phyloP scores from a whole-genome alignment of 495 filamentous ascomycete species.

The Penicillium paradoxum region DNA sequence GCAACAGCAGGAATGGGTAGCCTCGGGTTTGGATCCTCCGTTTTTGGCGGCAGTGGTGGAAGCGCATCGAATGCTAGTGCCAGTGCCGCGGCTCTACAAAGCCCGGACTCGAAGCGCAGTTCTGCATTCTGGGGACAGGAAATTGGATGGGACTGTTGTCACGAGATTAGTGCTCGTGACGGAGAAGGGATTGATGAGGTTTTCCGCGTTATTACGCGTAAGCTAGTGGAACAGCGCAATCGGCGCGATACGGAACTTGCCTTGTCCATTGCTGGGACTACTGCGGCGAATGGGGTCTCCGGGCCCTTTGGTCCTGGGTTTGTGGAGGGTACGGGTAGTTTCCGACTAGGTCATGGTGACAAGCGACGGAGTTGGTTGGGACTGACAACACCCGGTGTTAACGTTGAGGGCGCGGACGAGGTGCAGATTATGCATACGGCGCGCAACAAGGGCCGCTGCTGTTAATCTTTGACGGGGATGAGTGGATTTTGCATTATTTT shows the following conservation, averaged over 20 bases:
- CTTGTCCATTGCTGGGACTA: constrained; percentile 38
- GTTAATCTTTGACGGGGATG: constrained; percentile 23
- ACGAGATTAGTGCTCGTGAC: constrained; percentile 91
- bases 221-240: constrained; percentile 87
- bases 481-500: constrained; percentile 4
- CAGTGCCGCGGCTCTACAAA: constrained; percentile 47
- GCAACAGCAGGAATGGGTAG: constrained; percentile 28
- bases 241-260: constrained; percentile 55
- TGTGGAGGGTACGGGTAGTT: constrained; percentile 39
- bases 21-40: constrained; percentile 9
- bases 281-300: constrained; percentile 6
- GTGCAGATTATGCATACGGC: constrained; percentile 20
- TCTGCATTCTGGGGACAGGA: constrained; percentile 89
- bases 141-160: constrained; percentile 91
- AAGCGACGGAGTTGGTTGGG: constrained; percentile 52
- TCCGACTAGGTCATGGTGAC: constrained; percentile 41
- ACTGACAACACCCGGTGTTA: constrained; percentile 39
- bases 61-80: constrained; percentile 22
- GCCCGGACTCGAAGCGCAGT: constrained; percentile 70
- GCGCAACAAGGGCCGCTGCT: constrained; percentile 34
- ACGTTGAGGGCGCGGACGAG: constrained; percentile 33
- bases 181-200: constrained; percentile 98
- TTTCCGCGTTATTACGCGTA: constrained; percentile 88
- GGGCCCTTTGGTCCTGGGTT: constrained; percentile 16
- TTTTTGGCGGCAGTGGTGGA: constrained; percentile 16